Conservation (phyloP, 2,329 filamentous ascomycete species). For the Herpotrichia juniperi region DNA sequence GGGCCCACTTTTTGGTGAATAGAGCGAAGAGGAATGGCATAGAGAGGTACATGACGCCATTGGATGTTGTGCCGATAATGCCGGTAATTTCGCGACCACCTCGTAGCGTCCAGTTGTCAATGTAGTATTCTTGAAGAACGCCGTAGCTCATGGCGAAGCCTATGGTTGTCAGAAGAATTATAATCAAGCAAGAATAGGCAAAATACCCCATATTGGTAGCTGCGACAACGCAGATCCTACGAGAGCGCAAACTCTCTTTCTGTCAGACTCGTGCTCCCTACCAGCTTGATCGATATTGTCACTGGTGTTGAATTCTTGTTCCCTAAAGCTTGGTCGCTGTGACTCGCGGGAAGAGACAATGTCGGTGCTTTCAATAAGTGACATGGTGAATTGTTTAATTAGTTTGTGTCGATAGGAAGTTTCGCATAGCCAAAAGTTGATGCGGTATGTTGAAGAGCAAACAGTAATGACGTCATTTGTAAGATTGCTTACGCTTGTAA, state of each 20-base stretch:
- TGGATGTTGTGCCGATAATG: constrained; percentile 29
- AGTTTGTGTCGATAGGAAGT: too few species aligned
- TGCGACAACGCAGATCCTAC: constrained; percentile 55
- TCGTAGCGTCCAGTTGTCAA: constrained; percentile 21
- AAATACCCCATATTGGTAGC: constrained; percentile 59
- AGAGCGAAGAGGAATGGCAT: constrained; percentile 45
- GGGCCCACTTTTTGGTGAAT: constrained; percentile 35
- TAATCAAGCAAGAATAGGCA: background rate
- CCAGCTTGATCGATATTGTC: background rate
- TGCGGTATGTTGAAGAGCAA: too few species aligned
- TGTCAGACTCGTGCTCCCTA: constrained; percentile 13
- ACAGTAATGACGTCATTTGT: too few species aligned
- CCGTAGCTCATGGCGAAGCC: constrained; percentile 31
- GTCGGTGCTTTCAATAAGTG: too few species aligned
- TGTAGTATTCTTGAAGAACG: constrained; percentile 28
- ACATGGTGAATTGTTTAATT: too few species aligned
- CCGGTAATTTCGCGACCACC: constrained; percentile 21
- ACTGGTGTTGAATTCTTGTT: background rate
- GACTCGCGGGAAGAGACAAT: too few species aligned
- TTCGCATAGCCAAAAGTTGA: too few species aligned
- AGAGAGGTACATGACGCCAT: constrained; percentile 49
- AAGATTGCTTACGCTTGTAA: too few species aligned
- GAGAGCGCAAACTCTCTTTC: constrained; percentile 40
- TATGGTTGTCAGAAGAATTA: constrained; percentile 38
- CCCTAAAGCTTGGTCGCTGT: too few species aligned